Percentiles rank a stretch among this genome's conserved stretches.
Conservation (phyloP, 306 rosid species). For the Echinosophora koreensis region DNA sequence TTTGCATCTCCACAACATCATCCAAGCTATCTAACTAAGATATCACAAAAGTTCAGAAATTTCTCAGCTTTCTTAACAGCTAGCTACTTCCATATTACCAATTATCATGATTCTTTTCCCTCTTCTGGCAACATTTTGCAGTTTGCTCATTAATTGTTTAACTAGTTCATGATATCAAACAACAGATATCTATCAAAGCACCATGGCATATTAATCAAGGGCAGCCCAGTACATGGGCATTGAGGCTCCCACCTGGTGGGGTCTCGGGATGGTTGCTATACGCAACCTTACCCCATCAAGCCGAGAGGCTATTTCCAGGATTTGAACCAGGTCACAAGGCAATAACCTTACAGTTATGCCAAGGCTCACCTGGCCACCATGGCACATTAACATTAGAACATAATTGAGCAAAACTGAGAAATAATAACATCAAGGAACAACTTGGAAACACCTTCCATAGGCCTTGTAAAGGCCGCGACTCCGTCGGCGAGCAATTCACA, state of each 20-base stretch:
- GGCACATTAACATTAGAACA: not conserved
- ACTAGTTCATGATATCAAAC: conserved; percentile 33
- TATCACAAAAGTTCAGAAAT: conserved; percentile 28
- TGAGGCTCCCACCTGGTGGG: too few relatives aligned
- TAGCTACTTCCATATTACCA: conserved; percentile 3
- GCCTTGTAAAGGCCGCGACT: conserved; percentile 90
- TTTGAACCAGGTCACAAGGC: too few relatives aligned
- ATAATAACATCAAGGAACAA: conserved; percentile 42
- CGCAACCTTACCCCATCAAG: too few relatives aligned
- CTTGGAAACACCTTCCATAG: conserved; percentile 83
- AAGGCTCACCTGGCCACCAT: too few relatives aligned
- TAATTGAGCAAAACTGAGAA: conserved; percentile 50
- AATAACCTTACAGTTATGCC: too few relatives aligned
- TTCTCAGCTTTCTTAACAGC: conserved; percentile 34
- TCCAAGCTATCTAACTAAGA: conserved; percentile 13
- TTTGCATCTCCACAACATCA: conserved; percentile 28
- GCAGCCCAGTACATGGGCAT: too few relatives aligned
- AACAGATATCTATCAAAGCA: conserved; percentile 5
- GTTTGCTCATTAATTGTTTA: conserved; percentile 15
- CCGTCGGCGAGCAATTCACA: conserved; percentile 77
- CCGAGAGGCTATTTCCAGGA: too few relatives aligned
- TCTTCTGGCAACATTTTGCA: conserved; percentile 1
- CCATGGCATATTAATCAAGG: not conserved
- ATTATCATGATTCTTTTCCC: conserved; percentile 19
- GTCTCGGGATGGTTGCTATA: too few relatives aligned